Conservation (phyloP, 2,329 filamentous ascomycete genomes). For the Alternaria gaisen region DNA sequence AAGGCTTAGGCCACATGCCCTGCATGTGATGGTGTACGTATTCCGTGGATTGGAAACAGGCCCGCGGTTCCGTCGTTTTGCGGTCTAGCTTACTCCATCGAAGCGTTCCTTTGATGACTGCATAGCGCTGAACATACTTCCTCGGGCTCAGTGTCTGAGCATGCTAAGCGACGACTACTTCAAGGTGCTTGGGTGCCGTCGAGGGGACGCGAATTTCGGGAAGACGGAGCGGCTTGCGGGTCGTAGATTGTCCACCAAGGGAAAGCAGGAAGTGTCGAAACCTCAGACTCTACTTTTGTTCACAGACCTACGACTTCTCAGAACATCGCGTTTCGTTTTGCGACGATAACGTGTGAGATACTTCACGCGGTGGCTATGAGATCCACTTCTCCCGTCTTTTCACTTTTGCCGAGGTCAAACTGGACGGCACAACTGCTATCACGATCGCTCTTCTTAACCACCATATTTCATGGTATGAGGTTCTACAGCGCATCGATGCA, state of each 20-base stretch:
- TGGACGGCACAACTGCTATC: not conserved
- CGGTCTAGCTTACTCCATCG: not conserved
- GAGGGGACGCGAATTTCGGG: slow-evolving; percentile 3
- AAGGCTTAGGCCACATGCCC: not conserved
- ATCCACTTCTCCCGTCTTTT: not conserved
- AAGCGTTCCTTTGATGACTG: slow-evolving; percentile 4
- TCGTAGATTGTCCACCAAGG: not conserved
- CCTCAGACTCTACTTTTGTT: not conserved
- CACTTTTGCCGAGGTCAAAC: slow-evolving; percentile 14
- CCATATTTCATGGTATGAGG: not conserved
- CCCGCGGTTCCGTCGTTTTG: slow-evolving; percentile 14
- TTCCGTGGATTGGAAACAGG: slow-evolving; percentile 13
- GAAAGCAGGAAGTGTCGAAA: not conserved
- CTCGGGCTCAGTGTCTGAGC: not conserved
- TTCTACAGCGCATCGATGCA: not conserved
- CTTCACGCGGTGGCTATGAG: not conserved
- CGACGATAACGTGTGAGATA: not conserved
- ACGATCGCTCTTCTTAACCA: not conserved
- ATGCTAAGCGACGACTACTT: slow-evolving; percentile 2
- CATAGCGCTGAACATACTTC: not conserved
- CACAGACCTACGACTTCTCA: not conserved
- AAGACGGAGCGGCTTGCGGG: slow-evolving; percentile 21
- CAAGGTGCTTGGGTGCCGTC: not conserved
- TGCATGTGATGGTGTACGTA: slow-evolving; percentile 3
- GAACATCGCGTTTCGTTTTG: not conserved